Base-by-base conservation (phyloP, 371 early-diverging fungal species). In the Umbelopsis sp. region DNA sequence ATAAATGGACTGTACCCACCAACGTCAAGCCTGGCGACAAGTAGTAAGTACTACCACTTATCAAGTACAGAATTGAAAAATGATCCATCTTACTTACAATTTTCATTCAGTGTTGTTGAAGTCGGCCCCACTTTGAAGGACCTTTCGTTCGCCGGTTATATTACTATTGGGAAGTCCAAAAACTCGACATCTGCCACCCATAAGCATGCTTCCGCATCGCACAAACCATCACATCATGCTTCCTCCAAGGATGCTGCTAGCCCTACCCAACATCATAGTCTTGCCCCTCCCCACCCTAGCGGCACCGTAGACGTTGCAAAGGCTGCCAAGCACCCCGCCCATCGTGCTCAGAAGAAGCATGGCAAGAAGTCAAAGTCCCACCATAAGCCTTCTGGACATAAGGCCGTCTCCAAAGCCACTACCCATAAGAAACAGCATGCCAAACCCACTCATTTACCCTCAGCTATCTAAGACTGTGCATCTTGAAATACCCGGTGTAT, bases 141-240 rank as follows among this genome's bases (percentile, higher is more conserved):
- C 68, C 68, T 82, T 68, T 75, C 78, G 29, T 82, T 82, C 75
- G 80, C 78, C 48, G 82, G 82, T 76, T 57, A 57, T n/a, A 57
- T 57, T 35, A 35, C 57, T 6, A 29, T 57, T 29, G 35, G 10
- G 35, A 8, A 57, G 22, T 37, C n/a, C n/a, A 57, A 32, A 29
- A 35, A 29, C 12, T 24, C 57, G n/a, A 57, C 57, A 1, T 18
- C 18, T 0, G 18, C 57, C 32, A 8, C 22, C 18, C 57, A 57
- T 57, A 3, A n/a, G 7, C 57, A 57, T 18, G 14, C 29, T 11
- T 29, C 57, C 32, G 29, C 35, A 9, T 11, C 32, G 14, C 18
- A 29, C 5, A 29, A 29, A 18, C 35, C 29, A 29, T 29, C 16
- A 35, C 57, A 57, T 18, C 57, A 57, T 22, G 41, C 41, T 41